Conservation (phyloP, 2,329 filamentous ascomycete genomes). For the Fusarium nurragi region DNA sequence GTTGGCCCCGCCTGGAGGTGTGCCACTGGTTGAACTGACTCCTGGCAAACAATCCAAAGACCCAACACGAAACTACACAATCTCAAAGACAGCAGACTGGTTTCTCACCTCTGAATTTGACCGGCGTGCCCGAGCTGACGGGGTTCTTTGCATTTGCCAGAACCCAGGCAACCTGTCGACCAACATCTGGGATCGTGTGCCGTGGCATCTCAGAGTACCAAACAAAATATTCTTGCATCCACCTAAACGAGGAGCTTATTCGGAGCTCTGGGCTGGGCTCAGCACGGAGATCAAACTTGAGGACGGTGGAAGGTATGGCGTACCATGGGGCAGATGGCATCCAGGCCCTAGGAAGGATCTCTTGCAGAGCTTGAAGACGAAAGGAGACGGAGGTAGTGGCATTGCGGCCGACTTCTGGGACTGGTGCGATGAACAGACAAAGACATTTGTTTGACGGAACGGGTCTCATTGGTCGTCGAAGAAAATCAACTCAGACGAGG, state of each 20-base stretch:
- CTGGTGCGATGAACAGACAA: constrained; percentile 5
- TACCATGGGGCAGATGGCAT: constrained; percentile 11
- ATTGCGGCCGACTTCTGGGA: not conserved
- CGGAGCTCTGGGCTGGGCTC: constrained; percentile 53
- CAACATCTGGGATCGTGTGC: constrained; percentile 29
- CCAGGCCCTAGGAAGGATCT: not conserved
- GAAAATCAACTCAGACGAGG: no score
- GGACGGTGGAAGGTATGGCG: constrained; percentile 26
- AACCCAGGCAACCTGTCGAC: constrained; percentile 51
- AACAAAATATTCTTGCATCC: constrained; percentile 43
- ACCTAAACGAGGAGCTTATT: constrained; percentile 51
- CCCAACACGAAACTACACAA: constrained; percentile 43
- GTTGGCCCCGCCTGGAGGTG: constrained; percentile 37
- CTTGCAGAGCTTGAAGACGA: not conserved
- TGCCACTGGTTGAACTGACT: constrained; percentile 41
- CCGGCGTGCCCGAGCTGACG: constrained; percentile 25
- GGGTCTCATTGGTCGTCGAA: no score
- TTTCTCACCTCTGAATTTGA: constrained; percentile 48
- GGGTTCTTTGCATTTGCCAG: constrained; percentile 44
- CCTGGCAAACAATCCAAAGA: constrained; percentile 22
- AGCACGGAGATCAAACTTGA: constrained; percentile 49
- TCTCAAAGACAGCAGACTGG: constrained; percentile 50
- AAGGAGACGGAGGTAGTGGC: not conserved
- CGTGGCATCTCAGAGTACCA: constrained; percentile 21
- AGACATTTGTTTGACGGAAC: fast-evolving